Conservation (phyloP, 805 yeast species). For the Candida adriatica region DNA sequence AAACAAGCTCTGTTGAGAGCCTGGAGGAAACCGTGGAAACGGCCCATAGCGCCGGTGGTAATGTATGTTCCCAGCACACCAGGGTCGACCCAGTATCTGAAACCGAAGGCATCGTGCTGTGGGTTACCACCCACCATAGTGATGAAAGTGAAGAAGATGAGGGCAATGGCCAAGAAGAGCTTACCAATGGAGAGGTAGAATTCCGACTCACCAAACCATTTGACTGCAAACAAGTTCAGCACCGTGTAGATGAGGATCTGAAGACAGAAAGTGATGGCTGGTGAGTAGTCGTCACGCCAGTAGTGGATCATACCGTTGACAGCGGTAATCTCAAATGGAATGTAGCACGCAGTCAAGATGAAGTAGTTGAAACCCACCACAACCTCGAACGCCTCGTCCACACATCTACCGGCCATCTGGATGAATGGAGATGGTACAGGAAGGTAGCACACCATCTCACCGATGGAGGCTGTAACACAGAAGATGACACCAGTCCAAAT, state of each 20-base stretch:
- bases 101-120: constrained; percentile 52
- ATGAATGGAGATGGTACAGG: constrained; percentile 52
- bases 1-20: constrained; percentile 67
- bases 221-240: constrained; percentile 66
- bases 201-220: constrained; percentile 74
- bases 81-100: constrained; percentile 44
- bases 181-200: constrained; percentile 71
- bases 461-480: constrained; percentile 47
- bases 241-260: constrained; percentile 55
- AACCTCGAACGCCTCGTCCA: constrained; percentile 61
- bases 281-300: constrained; percentile 63
- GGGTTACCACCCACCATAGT: constrained; percentile 90
- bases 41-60: constrained; percentile 50
- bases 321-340: constrained; percentile 65
- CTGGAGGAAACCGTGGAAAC: constrained; percentile 61
- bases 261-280: constrained; percentile 41
- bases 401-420: constrained; percentile 54
- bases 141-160: constrained; percentile 64
- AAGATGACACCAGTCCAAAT: constrained; percentile 43
- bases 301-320: constrained; percentile 48
- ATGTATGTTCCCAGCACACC: constrained; percentile 51
- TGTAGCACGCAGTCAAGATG: constrained; percentile 48
- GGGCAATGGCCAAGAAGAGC: constrained; percentile 61
- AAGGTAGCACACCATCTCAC: constrained; percentile 53
- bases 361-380: constrained; percentile 60